Conservation (phyloP, 495 filamentous ascomycete genomes). For the Annulohypoxylon nitens region DNA sequence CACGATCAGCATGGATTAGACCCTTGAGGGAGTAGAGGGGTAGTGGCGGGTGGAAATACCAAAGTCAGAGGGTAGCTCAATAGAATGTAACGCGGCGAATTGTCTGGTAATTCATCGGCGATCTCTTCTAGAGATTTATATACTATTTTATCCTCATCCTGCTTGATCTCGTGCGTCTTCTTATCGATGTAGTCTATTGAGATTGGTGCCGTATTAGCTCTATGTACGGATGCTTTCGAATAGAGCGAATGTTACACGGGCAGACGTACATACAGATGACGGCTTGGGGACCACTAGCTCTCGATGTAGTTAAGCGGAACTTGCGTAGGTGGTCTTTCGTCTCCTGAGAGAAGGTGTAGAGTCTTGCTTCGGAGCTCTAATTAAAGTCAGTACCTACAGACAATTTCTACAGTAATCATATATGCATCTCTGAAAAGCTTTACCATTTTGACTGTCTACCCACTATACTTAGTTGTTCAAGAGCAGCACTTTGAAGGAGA, state of each 20-base stretch:
- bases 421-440: not conserved
- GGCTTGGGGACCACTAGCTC: slow-evolving; percentile 88
- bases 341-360: slow-evolving; percentile 93
- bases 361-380: slow-evolving; percentile 83
- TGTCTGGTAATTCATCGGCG: slow-evolving; percentile 91
- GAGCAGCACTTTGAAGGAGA: not conserved
- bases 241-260: not conserved
- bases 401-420: not conserved
- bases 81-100: slow-evolving; percentile 88
- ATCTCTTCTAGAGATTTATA: slow-evolving; percentile 85
- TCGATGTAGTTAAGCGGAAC: slow-evolving; percentile 90
- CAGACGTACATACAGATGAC: slow-evolving; percentile 84
- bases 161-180: slow-evolving; percentile 85
- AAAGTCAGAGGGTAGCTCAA: slow-evolving; percentile 90
- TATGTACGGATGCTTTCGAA: not conserved
- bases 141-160: slow-evolving; percentile 76
- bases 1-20: slow-evolving; percentile 15
- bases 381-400: slow-evolving; percentile 8
- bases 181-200: slow-evolving; percentile 83
- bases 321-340: slow-evolving; percentile 89
- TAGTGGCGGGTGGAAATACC: slow-evolving; percentile 60
- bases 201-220: slow-evolving; percentile 31
- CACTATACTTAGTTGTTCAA: not conserved
- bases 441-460: slow-evolving; percentile 26
- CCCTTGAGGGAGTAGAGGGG: not conserved